Evolutionary conservation across 805 yeast genomes (phyloP), one percentile per base, ranked within the genome.

Genomic region (Yamadazyma scolyti): DNA sequence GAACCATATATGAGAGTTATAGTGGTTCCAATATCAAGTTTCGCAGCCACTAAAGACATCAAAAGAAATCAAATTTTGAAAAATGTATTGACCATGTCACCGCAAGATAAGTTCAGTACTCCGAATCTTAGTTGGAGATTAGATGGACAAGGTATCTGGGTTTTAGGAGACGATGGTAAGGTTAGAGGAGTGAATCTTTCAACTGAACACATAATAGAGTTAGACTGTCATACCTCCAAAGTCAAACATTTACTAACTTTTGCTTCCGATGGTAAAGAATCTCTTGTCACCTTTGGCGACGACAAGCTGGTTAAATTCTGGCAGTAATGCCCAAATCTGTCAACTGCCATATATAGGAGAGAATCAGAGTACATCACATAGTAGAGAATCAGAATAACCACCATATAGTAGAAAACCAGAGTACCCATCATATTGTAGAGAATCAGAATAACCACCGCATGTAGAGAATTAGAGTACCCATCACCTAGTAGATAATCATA

Each of bases 1-100:
- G 70, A 73, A 9, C 96, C 96, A 4, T 82, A 67, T 46, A 75
- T 83, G 84, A 55, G 95, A 42, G 42, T 83, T 9, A 68, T 86
- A 1, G 52, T 83, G 0, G 65, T 78, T 0, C 50, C 61, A 18
- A 39, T 78, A n/a, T 74, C 77, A 1, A n/a, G 23, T 25, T 23
- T 32, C 20, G 41, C 41, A 7, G 10, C 25, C 2, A 34, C 19
- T 12, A 30, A 33, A 6, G 43, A 39, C 8, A 50, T 60, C 20
- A 31, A 36, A 27, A 37, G 61, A 21, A 48, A 45, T 37, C 62
- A 51, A 37, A 55, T 50, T 30, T 20, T 54, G 22, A 50, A 47
- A 28, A 59, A 51, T 37, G 36, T 50, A 28, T 68, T 63, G 40
- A 68, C 85, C 0, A 37, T 66, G 37, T 64, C 83, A 1, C 85